phyloP scores from a whole-genome alignment of 768 basidiomycete genomes.

The Filobasidium floriforme region DNA sequence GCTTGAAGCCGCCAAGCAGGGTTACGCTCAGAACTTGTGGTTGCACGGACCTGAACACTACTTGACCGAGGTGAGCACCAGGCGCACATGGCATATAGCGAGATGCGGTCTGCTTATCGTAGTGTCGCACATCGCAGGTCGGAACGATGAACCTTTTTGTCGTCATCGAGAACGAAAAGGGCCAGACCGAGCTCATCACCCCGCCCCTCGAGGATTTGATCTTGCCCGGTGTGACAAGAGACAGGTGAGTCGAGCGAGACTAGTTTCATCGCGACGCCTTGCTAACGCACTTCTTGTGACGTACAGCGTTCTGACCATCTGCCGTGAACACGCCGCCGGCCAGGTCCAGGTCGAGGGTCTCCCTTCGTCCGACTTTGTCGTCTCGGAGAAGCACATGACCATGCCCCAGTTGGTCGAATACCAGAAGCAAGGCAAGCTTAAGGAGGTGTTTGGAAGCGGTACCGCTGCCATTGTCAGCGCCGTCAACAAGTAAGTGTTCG shows the following conservation, averaged over 20 bases:
- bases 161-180: constrained; percentile 57
- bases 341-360: constrained; percentile 47
- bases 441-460: constrained; percentile 79
- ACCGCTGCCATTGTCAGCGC: constrained; percentile 51
- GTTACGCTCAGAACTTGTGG: constrained; percentile 76
- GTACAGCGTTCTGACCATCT: constrained; percentile 57
- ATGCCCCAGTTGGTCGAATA: constrained; percentile 52
- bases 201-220: constrained; percentile 86
- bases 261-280: constrained; percentile 68
- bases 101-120: neutral
- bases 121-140: constrained; percentile 43
- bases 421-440: constrained; percentile 56
- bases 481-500: constrained; percentile 40
- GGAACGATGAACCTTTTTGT: constrained; percentile 80
- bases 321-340: constrained; percentile 55
- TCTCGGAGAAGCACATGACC: constrained; percentile 58
- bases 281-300: constrained; percentile 15
- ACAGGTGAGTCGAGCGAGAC: constrained; percentile 60
- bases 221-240: constrained; percentile 72
- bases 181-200: constrained; percentile 65
- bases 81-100: neutral
- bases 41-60: constrained; percentile 57
- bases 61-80: constrained; percentile 48
- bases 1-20: constrained; percentile 57
- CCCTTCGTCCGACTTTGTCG: constrained; percentile 48